Evolutionary conservation across 2,329 filamentous ascomycete species (phyloP).

Genomic region (Lojkania enalia): DNA sequence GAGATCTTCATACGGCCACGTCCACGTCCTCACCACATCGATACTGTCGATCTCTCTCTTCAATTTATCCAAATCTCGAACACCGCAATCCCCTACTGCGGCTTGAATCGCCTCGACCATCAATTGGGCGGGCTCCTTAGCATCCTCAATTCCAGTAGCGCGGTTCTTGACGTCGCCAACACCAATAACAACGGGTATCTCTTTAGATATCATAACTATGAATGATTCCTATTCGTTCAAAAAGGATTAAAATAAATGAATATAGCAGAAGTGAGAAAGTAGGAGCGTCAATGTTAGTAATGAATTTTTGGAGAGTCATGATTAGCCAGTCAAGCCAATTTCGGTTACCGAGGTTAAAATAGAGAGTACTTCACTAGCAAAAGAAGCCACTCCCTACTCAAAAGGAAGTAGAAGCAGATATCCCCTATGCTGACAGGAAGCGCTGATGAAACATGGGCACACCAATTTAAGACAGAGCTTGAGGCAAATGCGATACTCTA

Average conservation of each 20-base stretch:
- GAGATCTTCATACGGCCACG: constrained; percentile 66
- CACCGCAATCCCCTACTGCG: constrained; percentile 56
- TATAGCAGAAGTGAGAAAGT: neutral
- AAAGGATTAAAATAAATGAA: neutral
- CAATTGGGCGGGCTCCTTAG: constrained; percentile 61
- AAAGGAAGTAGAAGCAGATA: too few relatives aligned
- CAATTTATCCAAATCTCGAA: constrained; percentile 41
- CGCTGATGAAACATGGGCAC: too few relatives aligned
- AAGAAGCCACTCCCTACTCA: too few relatives aligned
- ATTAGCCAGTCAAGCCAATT: constrained; percentile 5
- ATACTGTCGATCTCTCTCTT: constrained; percentile 60
- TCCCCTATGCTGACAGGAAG: too few relatives aligned
- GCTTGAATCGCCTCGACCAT: constrained; percentile 60
- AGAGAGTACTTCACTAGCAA: too few relatives aligned
- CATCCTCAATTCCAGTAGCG: constrained; percentile 55
- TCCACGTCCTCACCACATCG: constrained; percentile 65
- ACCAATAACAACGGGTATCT: constrained; percentile 62
- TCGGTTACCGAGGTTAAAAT: constrained; percentile 13
- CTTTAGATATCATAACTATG: constrained; percentile 1
- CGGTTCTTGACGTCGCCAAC: constrained; percentile 65
- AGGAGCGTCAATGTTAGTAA: constrained; percentile 2
- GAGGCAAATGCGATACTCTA: too few relatives aligned
- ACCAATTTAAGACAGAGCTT: too few relatives aligned
- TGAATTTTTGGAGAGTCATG: constrained; percentile 16
- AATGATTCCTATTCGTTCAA: neutral